Conservation (phyloP, 1,284 basidiomycete species). For the Ceratorhiza oryzae-sativae region DNA sequence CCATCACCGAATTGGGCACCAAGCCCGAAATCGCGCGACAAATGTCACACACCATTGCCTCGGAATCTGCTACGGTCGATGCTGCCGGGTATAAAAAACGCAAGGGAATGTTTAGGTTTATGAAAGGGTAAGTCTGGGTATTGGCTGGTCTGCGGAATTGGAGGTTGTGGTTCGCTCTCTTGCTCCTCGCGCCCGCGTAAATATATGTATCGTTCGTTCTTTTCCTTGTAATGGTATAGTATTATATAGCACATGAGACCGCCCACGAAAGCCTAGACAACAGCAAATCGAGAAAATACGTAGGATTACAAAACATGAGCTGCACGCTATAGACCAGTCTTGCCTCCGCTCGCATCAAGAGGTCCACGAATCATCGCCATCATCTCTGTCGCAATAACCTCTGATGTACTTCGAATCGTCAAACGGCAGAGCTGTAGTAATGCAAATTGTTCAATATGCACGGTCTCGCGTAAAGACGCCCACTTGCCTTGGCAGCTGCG, state of each 20-base stretch:
- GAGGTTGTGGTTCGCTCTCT: not conserved
- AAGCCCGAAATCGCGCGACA: constrained; percentile 9
- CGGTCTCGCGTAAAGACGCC: too few species aligned
- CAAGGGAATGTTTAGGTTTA: constrained; percentile 2
- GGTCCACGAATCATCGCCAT: constrained; percentile 65
- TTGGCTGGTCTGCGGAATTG: not conserved
- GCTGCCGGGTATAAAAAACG: not conserved
- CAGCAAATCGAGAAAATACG: constrained; percentile 3
- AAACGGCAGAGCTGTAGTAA: constrained; percentile 90
- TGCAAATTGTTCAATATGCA: too few species aligned
- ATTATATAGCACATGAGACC: constrained; percentile 15
- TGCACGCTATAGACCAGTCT: constrained; percentile 10
- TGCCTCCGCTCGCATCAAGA: constrained; percentile 38
- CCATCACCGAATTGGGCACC: not conserved
- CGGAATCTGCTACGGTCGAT: not conserved
- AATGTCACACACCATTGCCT: not conserved
- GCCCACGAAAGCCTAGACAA: not conserved
- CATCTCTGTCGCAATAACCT: constrained; percentile 84
- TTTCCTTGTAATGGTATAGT: constrained; percentile 36
- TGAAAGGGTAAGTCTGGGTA: not conserved
- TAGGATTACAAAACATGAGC: not conserved
- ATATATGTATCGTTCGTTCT: not conserved
- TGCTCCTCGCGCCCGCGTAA: not conserved
- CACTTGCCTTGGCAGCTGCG: constrained; percentile 82
- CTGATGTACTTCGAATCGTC: constrained; percentile 95